Conservation (phyloP, 257 asterid species). For the Lycium barbarum region DNA sequence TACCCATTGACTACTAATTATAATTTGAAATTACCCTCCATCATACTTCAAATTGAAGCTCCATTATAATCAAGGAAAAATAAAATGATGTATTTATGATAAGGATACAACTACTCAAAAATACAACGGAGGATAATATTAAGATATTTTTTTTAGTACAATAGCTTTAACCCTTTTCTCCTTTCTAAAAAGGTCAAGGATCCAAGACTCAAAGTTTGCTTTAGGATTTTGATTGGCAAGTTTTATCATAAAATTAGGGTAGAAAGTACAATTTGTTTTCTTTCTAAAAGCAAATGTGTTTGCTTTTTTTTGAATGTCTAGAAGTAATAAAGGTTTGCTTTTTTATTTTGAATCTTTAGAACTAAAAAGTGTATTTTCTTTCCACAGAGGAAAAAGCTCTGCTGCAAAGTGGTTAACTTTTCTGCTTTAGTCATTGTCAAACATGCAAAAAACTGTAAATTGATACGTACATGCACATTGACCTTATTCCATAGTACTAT, state of each 20-base stretch:
- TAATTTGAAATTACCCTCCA: too few species aligned
- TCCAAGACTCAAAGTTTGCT: neutral
- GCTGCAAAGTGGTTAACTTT: neutral
- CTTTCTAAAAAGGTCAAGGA: neutral
- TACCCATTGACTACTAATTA: too few species aligned
- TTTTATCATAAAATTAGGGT: neutral
- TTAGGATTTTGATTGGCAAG: slow-evolving; percentile 8
- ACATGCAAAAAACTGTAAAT: neutral
- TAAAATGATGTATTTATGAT: too few species aligned
- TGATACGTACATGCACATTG: neutral
- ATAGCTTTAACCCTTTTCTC: neutral
- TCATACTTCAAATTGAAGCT: neutral
- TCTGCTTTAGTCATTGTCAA: neutral
- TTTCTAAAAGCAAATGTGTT: neutral
- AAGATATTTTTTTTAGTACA: neutral
- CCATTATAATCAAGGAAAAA: neutral
- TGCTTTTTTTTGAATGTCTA: slow-evolving; percentile 26
- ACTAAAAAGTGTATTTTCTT: slow-evolving; percentile 12
- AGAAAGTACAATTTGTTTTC: neutral
- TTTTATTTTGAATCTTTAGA: neutral
- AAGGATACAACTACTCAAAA: neutral
- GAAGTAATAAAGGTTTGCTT: neutral
- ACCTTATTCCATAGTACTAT: neutral
- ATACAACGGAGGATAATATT: neutral
- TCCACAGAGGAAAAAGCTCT: neutral